These are phyloP conservation scores for Serendipita sp. DNA, from an alignment of 768 basidiomycete genomes.

Conservation along the genomic window DNA sequence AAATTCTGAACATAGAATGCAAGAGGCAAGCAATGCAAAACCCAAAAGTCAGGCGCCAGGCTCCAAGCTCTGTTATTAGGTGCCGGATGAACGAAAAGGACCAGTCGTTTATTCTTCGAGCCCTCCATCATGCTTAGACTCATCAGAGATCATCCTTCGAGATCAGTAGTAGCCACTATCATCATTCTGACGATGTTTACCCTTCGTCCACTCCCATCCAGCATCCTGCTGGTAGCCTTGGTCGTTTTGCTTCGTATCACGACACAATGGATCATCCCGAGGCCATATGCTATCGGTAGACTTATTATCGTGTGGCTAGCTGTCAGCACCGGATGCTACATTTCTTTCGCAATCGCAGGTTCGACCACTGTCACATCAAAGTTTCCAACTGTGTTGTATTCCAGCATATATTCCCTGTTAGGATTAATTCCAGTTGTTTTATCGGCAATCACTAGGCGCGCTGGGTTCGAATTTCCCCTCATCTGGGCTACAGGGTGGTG, in stretches of 20 bases:
- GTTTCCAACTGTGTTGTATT: background rate
- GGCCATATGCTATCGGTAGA: background rate
- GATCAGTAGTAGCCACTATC: background rate
- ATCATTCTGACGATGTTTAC: background rate
- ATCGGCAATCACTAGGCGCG: background rate
- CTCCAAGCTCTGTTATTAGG: background rate
- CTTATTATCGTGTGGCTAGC: background rate
- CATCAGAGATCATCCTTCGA: background rate
- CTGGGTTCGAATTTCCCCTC: slow-evolving; percentile 39
- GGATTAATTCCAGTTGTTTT: background rate
- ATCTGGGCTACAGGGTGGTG: slow-evolving; percentile 54
- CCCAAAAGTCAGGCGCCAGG: background rate
- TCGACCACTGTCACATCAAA: background rate
- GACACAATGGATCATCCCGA: background rate
- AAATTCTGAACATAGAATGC: too few relatives aligned
- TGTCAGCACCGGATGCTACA: background rate
- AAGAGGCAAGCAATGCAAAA: too few relatives aligned
- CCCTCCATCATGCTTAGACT: background rate
- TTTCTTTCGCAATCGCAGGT: background rate
- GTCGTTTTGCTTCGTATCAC: background rate
- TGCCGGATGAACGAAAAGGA: background rate
- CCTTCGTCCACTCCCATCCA: background rate
- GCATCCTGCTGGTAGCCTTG: background rate
- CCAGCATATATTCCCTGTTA: background rate
- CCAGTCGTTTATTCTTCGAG: background rate